Evolutionary conservation across 176 grass and related monocot species (phyloP), one percentile per base, ranked within the genome.

Genomic region (Juncus inflexus): DNA sequence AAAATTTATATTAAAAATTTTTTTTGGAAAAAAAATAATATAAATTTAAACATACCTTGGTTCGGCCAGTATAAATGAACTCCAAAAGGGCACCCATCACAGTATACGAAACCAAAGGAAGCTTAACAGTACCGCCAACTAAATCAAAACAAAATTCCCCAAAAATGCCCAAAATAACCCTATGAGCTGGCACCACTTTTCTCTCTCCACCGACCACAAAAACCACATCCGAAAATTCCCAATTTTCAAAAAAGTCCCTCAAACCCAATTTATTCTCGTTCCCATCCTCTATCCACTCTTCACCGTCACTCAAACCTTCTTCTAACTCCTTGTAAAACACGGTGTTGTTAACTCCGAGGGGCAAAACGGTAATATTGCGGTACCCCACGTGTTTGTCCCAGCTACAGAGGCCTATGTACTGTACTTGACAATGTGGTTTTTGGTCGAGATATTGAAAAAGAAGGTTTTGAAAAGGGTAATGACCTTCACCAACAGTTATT

Each of bases 351-450:
- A 84, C 79, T 77, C 75, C 73, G 65, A 86, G 83, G 9, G 87
- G 87, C 19, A 96, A 75, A 56, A 96, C 67, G 13, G 43, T 83
- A 57, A 96, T 91, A 78, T 96, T 96, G 65, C 87, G 81, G 62
- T 96, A 96, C 2, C 84, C 84, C 4, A 96, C 92, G 55, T 91
- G 92, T 53, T 91, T 96, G 60, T 96, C 87, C 92, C 92, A 96
- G 70, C 92, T 89, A 71, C 81, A 90, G 37, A 96, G 64, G 15
- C 92, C 92, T 0, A 96, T 63, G 40, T 96, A 96, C 45, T 84
- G 84, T 83, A 89, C 87, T 76, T 79, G 78, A 42, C 43, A 70
- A 72, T 80, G 87, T 75, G 84, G 87, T 0, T 81, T 76, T 66
- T 82, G 43, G 67, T 96, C 87, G 5, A 81, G 79, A 87, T 87